Base-by-base conservation (phyloP, 495 filamentous ascomycete species). In the Penicillium argentinense region DNA sequence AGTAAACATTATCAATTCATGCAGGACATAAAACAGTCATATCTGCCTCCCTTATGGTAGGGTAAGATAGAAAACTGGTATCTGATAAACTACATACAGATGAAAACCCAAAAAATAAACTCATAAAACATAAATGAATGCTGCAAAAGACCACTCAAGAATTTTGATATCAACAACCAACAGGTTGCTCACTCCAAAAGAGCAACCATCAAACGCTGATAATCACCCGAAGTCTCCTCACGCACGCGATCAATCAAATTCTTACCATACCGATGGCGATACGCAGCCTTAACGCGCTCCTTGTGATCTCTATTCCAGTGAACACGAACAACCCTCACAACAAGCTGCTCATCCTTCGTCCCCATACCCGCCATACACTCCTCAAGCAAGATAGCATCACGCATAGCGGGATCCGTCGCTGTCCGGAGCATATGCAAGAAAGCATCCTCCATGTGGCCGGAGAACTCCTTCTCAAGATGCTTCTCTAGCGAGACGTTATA, bases 381-480 rank as follows among this genome's bases (percentile, higher is more conserved):
- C 60, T 97, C 90, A 11, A 97, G 72, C 6, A 85, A 67, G 18
- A 77, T 72, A 0, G 93, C 92, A 57, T 96, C 91, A 33, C 87
- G 80, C 78, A 85, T 84, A 17, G 86, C 87, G 39, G 85, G 86
- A 57, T 97, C 88, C 9, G 80, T 67, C 4, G 87, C 93, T 0
- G 80, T 76, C n/a, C 78, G 78, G 4, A 96, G 69, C 66, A 95
- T 88, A 42, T 79, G 81, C 29, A 91, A 63, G n/a, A 96, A 67
- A 0, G 89, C 90, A 19, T 86, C 78, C 66, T 91, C 79, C 89
- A 97, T 96, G 56, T 97, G 92, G 1, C 91, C 92, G 1, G 84
- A 85, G 67, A 96, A 95, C 59, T 93, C 84, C 69, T 78, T 84
- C 41, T 78, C 75, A 30, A 97, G 78, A 40, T 88, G 82, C 21